Evolutionary conservation across 331 rosid species (phyloP).

Genomic region (Erythrophleum ivorense): DNA sequence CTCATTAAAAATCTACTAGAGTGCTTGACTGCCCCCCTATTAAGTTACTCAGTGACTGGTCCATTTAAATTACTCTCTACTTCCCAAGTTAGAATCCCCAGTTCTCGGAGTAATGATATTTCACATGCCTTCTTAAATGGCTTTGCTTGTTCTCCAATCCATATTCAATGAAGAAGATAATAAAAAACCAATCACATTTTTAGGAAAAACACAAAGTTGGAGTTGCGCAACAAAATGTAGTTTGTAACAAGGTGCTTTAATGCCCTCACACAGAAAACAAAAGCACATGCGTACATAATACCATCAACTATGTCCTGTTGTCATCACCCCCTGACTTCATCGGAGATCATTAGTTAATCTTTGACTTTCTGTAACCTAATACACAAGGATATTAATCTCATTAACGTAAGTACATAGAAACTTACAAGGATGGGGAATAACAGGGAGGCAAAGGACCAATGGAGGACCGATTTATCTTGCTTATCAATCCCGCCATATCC

Average conservation of each 20-base stretch:
- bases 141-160: neutral
- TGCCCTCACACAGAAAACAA: neutral
- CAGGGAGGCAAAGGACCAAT: conserved; percentile 96
- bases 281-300: neutral
- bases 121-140: neutral
- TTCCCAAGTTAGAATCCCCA: neutral
- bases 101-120: neutral
- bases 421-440: conserved; percentile 95
- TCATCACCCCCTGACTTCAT: neutral
- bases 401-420: conserved; percentile 29
- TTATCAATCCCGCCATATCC: conserved; percentile 99
- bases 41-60: neutral
- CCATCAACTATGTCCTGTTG: conserved; percentile 18
- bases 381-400: conserved; percentile 27
- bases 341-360: conserved; percentile 13
- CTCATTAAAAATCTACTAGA: neutral
- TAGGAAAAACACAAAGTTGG: neutral
- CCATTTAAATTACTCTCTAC: neutral
- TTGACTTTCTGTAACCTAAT: conserved; percentile 2
- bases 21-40: neutral
- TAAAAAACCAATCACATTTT: neutral
- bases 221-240: conserved; percentile 1
- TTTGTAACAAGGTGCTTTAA: neutral
- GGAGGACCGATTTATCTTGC: conserved; percentile 98
- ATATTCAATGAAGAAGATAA: neutral